A percentile compares a stretch with the other conserved stretches of the same genome.
Evolutionary conservation across 2,329 filamentous ascomycete species (phyloP).

Genomic region (Ilyonectria destructans): DNA sequence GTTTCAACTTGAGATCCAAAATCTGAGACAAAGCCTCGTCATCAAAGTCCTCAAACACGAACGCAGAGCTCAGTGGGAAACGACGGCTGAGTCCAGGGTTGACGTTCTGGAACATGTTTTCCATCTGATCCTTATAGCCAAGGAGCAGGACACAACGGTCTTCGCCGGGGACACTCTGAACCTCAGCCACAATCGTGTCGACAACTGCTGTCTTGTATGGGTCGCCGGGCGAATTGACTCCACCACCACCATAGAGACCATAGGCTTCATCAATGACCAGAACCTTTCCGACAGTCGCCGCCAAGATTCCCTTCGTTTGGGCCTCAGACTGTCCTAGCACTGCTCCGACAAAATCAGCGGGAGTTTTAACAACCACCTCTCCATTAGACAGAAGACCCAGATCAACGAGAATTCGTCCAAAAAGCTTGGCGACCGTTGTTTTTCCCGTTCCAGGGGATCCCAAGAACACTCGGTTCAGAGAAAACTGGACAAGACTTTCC

Average conservation of each 20-base stretch:
- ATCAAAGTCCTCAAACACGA: conserved; percentile 79
- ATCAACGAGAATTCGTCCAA: conserved; percentile 78
- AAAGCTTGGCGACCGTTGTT: conserved; percentile 82
- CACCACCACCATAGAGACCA: conserved; percentile 68
- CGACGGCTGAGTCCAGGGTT: conserved; percentile 80
- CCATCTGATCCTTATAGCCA: conserved; percentile 80
- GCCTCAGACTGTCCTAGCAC: conserved; percentile 78
- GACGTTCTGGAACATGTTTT: conserved; percentile 80
- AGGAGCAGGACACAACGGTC: conserved; percentile 82
- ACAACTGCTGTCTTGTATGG: conserved; percentile 77
- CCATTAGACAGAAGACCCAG: conserved; percentile 78
- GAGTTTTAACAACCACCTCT: conserved; percentile 82
- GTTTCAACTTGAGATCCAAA: conserved; percentile 75
- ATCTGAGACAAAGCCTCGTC: conserved; percentile 73
- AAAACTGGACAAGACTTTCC: conserved; percentile 71
- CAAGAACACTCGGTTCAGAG: conserved; percentile 79
- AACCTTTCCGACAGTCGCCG: conserved; percentile 78
- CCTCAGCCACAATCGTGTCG: conserved; percentile 82
- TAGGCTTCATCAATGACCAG: conserved; percentile 89
- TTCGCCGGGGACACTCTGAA: conserved; percentile 79
- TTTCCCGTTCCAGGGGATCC: conserved; percentile 84
- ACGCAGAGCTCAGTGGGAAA: conserved; percentile 76
- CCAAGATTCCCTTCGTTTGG: conserved; percentile 81
- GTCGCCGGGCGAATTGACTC: conserved; percentile 49
- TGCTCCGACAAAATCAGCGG: conserved; percentile 80